Evolutionary conservation across 2,329 filamentous ascomycete species (phyloP), one percentile per base, ranked within the genome.

Genomic region (Claviceps humidiphila): DNA sequence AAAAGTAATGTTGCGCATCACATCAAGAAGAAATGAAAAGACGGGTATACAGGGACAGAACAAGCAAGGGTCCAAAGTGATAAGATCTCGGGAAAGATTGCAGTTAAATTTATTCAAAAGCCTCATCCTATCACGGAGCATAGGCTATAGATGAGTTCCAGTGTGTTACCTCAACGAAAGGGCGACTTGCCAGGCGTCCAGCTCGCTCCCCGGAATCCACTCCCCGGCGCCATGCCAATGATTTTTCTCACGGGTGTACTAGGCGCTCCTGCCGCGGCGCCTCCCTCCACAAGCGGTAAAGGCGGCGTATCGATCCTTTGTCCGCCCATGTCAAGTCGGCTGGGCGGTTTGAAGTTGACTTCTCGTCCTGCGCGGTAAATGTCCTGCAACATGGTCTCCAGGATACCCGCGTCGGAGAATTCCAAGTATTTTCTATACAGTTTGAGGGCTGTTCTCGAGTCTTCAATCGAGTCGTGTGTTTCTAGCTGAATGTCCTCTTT

Each of bases 381-480:
- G 60, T 95, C 89, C 63, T 89, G 82, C 47, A 97, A 76, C 73
- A 93, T 93, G 39, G 81, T 74, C 60, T 93, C 84, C 50, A 95
- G 71, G 4, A 95, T 82, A 0, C 90, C 91, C 0, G 88, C 89
- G 58, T 94, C 89, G 50, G 85, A 75, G 61, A 87, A 97, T 69
- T 97, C 90, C 57, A 88, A 77, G 67, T 89, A 96, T 66, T 95
- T 96, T 45, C 85, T 79, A 62, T 84, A 98, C 8, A 98, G 74
- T 64, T 89, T 87, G 42, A 97, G 74, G 0, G 94, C 93, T 42
- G 91, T 96, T 26, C 86, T 79, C 0, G 93, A 90, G 66, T 98
- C 93, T 67, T 97, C 93, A 59, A 98, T 94, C 11, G 85, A 91
- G 68, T 98, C 93, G 68, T 98, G 94, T 6, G 84, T 89, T 58